A percentile compares a stretch with the other conserved stretches of the same genome.
These are phyloP conservation scores for Oenanthe sinensis DNA, from an alignment of 129 eudicot genomes.

Conservation along the genomic window DNA sequence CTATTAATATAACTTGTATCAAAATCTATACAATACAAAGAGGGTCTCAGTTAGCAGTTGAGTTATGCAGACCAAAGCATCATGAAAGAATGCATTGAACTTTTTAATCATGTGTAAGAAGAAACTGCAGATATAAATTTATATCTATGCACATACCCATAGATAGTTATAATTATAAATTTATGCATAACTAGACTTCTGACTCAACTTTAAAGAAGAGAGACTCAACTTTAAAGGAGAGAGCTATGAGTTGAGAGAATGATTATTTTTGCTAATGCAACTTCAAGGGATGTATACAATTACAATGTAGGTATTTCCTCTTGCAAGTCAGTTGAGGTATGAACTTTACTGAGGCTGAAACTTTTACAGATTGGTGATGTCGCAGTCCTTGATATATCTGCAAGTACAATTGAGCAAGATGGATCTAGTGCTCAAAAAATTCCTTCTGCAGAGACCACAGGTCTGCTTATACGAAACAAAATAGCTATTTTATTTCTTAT, in stretches of 20 bases:
- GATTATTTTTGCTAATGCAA: not conserved
- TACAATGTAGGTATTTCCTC: not conserved
- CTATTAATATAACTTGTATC: not conserved
- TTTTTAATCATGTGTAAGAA: not conserved
- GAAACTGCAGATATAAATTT: not conserved
- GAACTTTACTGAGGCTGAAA: slow-evolving; percentile 6
- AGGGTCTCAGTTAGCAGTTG: not conserved
- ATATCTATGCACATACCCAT: not conserved
- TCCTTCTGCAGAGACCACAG: slow-evolving; percentile 97
- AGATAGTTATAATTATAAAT: no score
- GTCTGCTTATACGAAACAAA: slow-evolving; percentile 23
- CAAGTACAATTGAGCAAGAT: slow-evolving; percentile 66
- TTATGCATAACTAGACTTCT: not conserved
- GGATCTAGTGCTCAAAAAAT: slow-evolving; percentile 59
- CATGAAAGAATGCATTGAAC: not conserved
- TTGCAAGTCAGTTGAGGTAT: not conserved
- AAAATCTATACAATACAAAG: not conserved
- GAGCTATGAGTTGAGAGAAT: not conserved
- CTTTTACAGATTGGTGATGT: slow-evolving; percentile 81
- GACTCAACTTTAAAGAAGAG: not conserved
- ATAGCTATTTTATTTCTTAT: slow-evolving; percentile 5
- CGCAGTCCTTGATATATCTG: slow-evolving; percentile 84
- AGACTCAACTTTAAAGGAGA: not conserved
- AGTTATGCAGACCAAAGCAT: not conserved
- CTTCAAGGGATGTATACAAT: no score